Percentiles rank a stretch among this genome's conserved stretches.
phyloP scores from a whole-genome alignment of 345 rosid species.

The Syzygium aqueum region DNA sequence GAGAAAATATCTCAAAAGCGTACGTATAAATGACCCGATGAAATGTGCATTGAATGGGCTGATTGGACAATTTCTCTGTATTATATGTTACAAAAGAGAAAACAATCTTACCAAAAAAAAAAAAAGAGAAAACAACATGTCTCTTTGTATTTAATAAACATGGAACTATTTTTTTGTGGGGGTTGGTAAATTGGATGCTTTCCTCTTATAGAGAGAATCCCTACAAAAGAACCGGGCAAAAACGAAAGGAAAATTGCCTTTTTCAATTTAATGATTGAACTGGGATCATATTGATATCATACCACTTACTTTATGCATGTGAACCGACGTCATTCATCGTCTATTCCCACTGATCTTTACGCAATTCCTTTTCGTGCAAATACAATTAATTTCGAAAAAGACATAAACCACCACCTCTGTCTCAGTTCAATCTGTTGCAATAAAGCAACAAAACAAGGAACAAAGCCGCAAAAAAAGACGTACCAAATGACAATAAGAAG shows the following conservation, averaged over 20 bases:
- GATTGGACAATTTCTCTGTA: too few species aligned
- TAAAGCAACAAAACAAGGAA: background rate
- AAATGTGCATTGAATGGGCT: background rate
- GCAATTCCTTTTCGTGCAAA: background rate
- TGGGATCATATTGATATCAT: background rate
- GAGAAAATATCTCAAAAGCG: background rate
- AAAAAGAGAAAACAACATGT: too few species aligned
- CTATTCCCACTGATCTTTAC: background rate
- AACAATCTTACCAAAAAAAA: too few species aligned
- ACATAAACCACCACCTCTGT: background rate
- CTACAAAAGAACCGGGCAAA: background rate
- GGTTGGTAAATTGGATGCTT: too few species aligned
- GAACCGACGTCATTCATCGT: background rate
- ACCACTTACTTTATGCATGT: background rate
- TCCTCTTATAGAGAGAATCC: too few species aligned
- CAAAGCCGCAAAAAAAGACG: background rate
- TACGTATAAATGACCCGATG: background rate
- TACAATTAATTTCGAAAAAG: background rate
- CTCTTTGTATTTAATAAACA: too few species aligned
- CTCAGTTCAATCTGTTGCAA: background rate
- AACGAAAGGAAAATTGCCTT: background rate
- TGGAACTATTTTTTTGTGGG: too few species aligned
- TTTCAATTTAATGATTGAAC: background rate
- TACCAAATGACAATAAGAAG: background rate
- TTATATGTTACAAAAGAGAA: too few species aligned